These are phyloP conservation scores for Russula brevipes DNA, from an alignment of 768 basidiomycete species.

Conservation along the genomic window DNA sequence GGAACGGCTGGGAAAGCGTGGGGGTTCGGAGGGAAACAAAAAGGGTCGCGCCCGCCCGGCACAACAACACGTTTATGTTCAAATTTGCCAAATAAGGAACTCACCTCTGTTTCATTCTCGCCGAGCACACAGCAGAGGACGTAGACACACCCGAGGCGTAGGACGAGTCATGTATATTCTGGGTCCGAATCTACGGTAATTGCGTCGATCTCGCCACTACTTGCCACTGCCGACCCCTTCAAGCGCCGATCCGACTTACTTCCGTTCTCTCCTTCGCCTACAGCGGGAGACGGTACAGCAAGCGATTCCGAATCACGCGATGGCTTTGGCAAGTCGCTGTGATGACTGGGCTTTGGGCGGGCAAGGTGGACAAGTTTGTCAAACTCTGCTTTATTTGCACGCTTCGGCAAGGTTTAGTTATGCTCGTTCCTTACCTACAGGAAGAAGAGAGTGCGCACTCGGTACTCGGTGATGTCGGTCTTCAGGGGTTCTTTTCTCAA, in stretches of 20 bases:
- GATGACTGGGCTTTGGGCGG: neutral
- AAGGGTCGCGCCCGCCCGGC: neutral
- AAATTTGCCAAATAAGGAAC: slow-evolving; percentile 1
- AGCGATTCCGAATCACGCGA: neutral
- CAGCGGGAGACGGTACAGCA: neutral
- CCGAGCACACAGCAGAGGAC: neutral
- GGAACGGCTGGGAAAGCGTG: neutral
- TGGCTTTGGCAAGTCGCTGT: neutral
- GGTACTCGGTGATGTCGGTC: slow-evolving; percentile 16
- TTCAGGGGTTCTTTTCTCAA: slow-evolving; percentile 16
- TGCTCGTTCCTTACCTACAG: neutral
- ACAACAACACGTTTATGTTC: neutral
- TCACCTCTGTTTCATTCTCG: neutral
- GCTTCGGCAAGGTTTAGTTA: slow-evolving; percentile 4
- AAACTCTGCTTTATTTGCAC: slow-evolving; percentile 24
- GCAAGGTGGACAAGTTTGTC: slow-evolving; percentile 19
- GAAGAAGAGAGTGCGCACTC: slow-evolving; percentile 7
- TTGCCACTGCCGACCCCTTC: neutral
- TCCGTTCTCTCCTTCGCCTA: neutral
- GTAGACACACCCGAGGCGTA: neutral
- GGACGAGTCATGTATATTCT: neutral
- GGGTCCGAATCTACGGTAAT: slow-evolving; percentile 17
- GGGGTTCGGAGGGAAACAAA: too few species aligned
- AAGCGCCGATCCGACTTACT: neutral
- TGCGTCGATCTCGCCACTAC: neutral